Evolutionary conservation across 2,329 filamentous ascomycete genomes (phyloP), one percentile per base, ranked within the genome.

Genomic region (Tympanopsis confertula): DNA sequence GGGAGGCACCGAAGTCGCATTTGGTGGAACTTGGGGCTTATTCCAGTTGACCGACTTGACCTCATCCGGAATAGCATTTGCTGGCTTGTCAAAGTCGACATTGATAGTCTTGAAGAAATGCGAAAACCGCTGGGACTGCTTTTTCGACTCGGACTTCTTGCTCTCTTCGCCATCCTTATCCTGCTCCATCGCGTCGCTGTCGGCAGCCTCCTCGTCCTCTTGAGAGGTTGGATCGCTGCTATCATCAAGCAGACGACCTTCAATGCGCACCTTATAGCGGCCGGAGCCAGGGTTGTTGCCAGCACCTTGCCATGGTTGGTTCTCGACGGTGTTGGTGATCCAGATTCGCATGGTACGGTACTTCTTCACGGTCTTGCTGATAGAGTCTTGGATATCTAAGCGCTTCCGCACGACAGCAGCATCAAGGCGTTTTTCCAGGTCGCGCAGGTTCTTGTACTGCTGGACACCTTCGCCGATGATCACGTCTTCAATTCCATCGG

Each of bases 351-450:
- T 68, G 3, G 86, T 19, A 17, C 14, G 18, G 46, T 56, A 37
- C 55, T 78, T 74, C 69, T 85, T 91, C 42, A 77, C 68, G 43
- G 79, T 81, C 45, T 81, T 76, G 54, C 75, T 83, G 38, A 86
- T 74, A 32, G 78, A 79, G 55, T 96, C 89, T 44, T 86, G 75
- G 44, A 95, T 81, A 54, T 98, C 91, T 43, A 98, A 65, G 43
- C 88, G 74, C 66, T 98, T 98, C 53, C 89, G 80, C 57, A 91
- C 88, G 71, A 95, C 93, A 14, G 86, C 84, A 29, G 89, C 85
- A 64, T 98, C 91, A 39, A 98, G 68, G 38, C 80, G 75, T 52
- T 86, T 79, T 69, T 98, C 91, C 41, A 93, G 68, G 47, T 94
- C 87, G 53, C 86, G 78, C 54, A 98, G 63, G 41, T 82, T 78